A percentile compares a stretch with the other conserved stretches of the same genome.
phyloP scores from a whole-genome alignment of 768 basidiomycete genomes.

The Suillus sp. region DNA sequence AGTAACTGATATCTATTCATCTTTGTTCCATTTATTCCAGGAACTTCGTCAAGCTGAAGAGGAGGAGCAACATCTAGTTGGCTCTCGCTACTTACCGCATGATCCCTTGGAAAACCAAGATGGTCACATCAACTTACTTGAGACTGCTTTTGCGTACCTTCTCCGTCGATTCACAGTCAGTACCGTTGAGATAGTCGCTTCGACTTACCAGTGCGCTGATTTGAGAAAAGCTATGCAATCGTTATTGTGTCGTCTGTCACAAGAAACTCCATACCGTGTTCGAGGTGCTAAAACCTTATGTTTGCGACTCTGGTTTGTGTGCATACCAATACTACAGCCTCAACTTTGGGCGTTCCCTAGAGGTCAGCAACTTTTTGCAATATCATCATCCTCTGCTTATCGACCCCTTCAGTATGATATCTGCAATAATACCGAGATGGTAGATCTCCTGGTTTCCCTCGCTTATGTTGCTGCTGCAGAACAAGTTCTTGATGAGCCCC shows the following conservation, averaged over 20 bases:
- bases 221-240: conserved; percentile 56
- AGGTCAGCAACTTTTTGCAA: conserved; percentile 42
- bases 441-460: conserved; percentile 70
- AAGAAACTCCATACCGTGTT: conserved; percentile 52
- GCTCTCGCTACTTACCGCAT: conserved; percentile 50
- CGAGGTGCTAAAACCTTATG: conserved; percentile 72
- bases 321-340: conserved; percentile 68
- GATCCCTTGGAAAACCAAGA: conserved; percentile 48
- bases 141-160: conserved; percentile 67
- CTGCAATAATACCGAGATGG: conserved; percentile 58
- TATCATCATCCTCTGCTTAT: background rate
- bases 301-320: conserved; percentile 67
- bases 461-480: conserved; percentile 59
- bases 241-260: conserved; percentile 78
- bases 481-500: conserved; percentile 53
- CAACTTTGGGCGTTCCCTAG: conserved; percentile 66
- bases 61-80: conserved; percentile 41
- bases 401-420: conserved; percentile 60
- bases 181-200: conserved; percentile 4
- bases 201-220: background rate
- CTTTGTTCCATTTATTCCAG: conserved; percentile 11
- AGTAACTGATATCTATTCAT: background rate
- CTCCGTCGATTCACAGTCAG: conserved; percentile 62
- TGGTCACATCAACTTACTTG: conserved; percentile 55
- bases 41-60: conserved; percentile 40